Conservation (phyloP, 805 yeast species). For the Candida caryicola region DNA sequence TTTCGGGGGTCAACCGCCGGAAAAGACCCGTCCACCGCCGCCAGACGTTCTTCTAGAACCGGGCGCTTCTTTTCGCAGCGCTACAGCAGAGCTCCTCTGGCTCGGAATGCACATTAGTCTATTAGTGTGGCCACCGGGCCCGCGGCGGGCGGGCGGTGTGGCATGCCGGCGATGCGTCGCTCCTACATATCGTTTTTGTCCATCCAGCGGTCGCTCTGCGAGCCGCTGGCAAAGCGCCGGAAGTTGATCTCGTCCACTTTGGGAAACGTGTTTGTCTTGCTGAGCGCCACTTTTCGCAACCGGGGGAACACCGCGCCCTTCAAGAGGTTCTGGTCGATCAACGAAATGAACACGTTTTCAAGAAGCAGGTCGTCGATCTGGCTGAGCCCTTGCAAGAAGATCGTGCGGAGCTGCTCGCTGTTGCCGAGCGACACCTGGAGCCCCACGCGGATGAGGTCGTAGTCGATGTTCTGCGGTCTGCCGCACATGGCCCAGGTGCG, state of each 20-base stretch:
- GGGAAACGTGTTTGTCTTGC: slow-evolving; percentile 45
- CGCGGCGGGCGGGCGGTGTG: neutral
- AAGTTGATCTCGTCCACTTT: slow-evolving; percentile 18
- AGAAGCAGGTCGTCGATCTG: slow-evolving; percentile 38
- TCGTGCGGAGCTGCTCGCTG: neutral
- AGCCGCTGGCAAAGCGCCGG: slow-evolving; percentile 9
- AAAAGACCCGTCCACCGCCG: too few species aligned
- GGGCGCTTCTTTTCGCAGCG: too few species aligned
- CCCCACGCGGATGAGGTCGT: slow-evolving; percentile 24
- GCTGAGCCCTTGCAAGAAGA: slow-evolving; percentile 4
- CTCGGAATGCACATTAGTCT: too few species aligned
- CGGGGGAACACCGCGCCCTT: slow-evolving; percentile 51
- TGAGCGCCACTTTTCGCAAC: slow-evolving; percentile 37
- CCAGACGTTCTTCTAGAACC: too few species aligned
- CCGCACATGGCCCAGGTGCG: slow-evolving; percentile 29
- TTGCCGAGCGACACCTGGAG: slow-evolving; percentile 14
- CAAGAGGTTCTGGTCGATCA: slow-evolving; percentile 53
- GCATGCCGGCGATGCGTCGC: too few species aligned
- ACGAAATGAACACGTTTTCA: slow-evolving; percentile 48
- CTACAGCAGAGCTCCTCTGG: too few species aligned
- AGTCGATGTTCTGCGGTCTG: slow-evolving; percentile 26
- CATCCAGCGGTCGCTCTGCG: slow-evolving; percentile 14
- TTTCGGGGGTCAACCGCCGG: too few species aligned
- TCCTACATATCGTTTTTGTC: neutral
- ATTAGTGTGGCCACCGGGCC: too few species aligned